Evolutionary conservation across 441 rosid genomes (phyloP), one percentile per base, ranked within the genome.

Genomic region (Croton laevigatus): DNA sequence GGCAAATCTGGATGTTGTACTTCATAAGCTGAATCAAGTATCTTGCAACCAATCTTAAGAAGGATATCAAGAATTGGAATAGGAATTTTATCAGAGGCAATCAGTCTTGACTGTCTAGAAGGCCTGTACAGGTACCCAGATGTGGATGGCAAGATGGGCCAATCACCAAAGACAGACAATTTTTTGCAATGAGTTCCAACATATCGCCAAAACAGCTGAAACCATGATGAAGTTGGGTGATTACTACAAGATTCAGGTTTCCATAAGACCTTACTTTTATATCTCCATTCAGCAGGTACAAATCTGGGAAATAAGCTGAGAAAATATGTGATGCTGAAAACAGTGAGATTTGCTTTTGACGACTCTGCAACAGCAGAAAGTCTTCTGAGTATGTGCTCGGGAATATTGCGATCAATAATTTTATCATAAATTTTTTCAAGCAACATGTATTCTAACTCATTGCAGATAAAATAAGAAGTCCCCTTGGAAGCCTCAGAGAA

Each of bases 131-230:
- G 81, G 81, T 84, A 82, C 62, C 97, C 97, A 74, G 99, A 84
- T 52, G 84, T 86, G 58, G 97, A 88, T 69, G 99, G 99, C 84
- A 95, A 81, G 76, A 95, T 87, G 55, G 99, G 99, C 99, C 99
- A 95, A 74, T 92, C 99, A 79, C 85, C 77, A 76, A 95, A 93
- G 70, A 87, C 38, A 19, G 91, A 86, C 59, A 95, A 80, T 60
- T 81, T 87, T 78, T 84, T 89, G 74, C 97, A 86, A 49, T 79
- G 84, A 74, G 73, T 78, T 76, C 10, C 85, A 72, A 95, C 86
- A 80, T 95, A 95, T 76, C 78, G 87, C 98, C 99, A 95, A 72
- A 95, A 91, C 68, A 91, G 82, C 80, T 76, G 65, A 91, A 95
- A 83, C 99, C 99, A 95, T 80, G 93, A 76, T 59, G 87, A 81